Base-by-base conservation (phyloP, 306 rosid genomes). In the Fragaria iinumae region DNA sequence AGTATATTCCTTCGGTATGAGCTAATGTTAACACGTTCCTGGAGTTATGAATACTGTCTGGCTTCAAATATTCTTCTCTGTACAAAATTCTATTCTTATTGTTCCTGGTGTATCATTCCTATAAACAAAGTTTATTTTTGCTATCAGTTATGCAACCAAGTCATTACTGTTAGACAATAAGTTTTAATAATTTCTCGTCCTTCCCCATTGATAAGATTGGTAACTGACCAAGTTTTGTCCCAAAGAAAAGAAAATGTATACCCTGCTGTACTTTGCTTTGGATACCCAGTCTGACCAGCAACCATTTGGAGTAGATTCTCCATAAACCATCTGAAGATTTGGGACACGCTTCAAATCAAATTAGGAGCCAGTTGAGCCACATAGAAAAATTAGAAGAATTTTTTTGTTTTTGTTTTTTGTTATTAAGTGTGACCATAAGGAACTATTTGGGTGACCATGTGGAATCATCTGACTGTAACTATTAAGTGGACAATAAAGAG, bases 81-180 rank as follows among this genome's bases (percentile, higher is more conserved):
- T 11, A 27, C 3, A 1, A 27, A 27, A 13, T 60, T 60, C 3
- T 60, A 23, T 59, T 23, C 29, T 25, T 25, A 11, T 11, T 27
- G 66, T 25, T 60, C 38, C 18, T 60, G 66, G 38, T 60, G 38
- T 27, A n/a, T 56, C 32, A 12, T 27, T 13, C 8, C 20, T 27
- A 25, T 4, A 59, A 25, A 23, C 34, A 6, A 23, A 60, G 18
- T 29, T 60, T 27, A 60, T 60, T 6, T 12, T 29, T 60, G 39
- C 39, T 60, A 60, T 60, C 39, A 27, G 27, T 57, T 57, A 57
- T 57, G 67, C 67, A 60, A 29, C 67, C 14, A 60, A 60, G 38
- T 60, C 39, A 60, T 25, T 27, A 18, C 29, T 27, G 67, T 39
- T 39, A 60, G 17, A 60, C 10, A 13, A 25, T 60, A 60, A 60